Evolutionary conservation across 2,329 filamentous ascomycete species (phyloP), one percentile per base, ranked within the genome.

Genomic region (Botrytis paeoniae): DNA sequence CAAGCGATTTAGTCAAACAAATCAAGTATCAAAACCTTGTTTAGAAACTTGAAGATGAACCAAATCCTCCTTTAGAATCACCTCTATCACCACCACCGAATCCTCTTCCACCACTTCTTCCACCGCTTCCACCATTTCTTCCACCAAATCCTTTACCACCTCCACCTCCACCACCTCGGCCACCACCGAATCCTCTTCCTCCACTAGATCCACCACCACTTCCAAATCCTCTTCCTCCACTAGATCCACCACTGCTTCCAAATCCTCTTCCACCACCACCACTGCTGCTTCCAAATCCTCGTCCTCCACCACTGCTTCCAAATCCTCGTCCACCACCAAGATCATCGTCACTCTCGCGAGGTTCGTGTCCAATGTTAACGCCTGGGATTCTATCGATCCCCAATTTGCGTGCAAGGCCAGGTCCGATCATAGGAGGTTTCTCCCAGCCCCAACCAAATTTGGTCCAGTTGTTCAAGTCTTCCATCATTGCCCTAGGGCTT

Each of bases 391-490:
- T 75, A 16, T 57, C 8, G 20, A 81, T 45, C 20, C 78, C 78
- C 29, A 81, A 39, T 60, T 76, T 80, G 8, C 45, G n/a, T 2
- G 77, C 78, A 5, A 78, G 37, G 3, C n/a, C 32, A n/a, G 70
- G 64, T 6, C 60, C 8, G 37, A 81, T 74, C 0, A 59, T 8
- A 16, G 80, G 80, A n/a, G 80, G 80, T 37, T 75, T 45, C 35
- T 80, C 79, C 66, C 76, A 80, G 14, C 80, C 80, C 80, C 80
- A 81, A 37, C 79, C 80, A 74, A 75, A 81, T 73, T 77, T 77
- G 0, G 77, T 76, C 80, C 77, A 80, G 51, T 78, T 77, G 54
- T 79, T 79, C 60, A 81, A 51, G 12, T 73, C 64, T 3, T 25
- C 18, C 25, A 60, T 20, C 25, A 64, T n/a, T 35, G 32, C 20